Evolutionary conservation across 768 basidiomycete species (phyloP).

Genomic region (Termitomyces sp.): DNA sequence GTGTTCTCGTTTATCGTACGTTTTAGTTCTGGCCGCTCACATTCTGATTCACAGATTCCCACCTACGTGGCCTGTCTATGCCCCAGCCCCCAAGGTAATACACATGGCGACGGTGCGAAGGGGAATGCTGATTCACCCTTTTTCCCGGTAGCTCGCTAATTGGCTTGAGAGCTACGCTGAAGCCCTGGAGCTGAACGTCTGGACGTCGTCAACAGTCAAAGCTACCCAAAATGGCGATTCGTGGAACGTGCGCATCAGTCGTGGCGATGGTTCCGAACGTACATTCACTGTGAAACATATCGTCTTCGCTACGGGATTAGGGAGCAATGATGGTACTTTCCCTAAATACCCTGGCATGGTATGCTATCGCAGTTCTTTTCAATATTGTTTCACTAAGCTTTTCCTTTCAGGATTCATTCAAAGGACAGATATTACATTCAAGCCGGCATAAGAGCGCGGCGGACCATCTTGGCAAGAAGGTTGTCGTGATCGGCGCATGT

Average conservation of each 20-base stretch:
- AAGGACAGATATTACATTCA: conserved; percentile 64
- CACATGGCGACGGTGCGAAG: conserved; percentile 3
- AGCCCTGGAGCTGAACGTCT: conserved; percentile 59
- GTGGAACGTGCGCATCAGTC: conserved; percentile 44
- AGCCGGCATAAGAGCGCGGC: conserved; percentile 50
- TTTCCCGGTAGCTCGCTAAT: conserved; percentile 48
- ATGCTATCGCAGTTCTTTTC: background rate
- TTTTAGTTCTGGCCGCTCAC: background rate
- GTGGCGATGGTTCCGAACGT: conserved; percentile 33
- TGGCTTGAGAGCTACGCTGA: conserved; percentile 69
- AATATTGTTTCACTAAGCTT: background rate
- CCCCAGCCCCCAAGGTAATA: conserved; percentile 50
- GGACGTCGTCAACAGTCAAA: conserved; percentile 47
- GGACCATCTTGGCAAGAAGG: conserved; percentile 67
- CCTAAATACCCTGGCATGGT: conserved; percentile 51
- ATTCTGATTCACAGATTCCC: conserved; percentile 43
- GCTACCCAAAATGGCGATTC: conserved; percentile 32
- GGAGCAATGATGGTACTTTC: conserved; percentile 39
- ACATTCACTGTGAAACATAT: conserved; percentile 46
- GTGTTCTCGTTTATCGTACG: conserved; percentile 21
- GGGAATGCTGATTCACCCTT: background rate
- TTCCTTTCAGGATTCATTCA: conserved; percentile 48
- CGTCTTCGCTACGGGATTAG: conserved; percentile 54
- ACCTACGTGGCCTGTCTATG: conserved; percentile 55
- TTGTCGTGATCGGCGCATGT: conserved; percentile 65